phyloP scores from a whole-genome alignment of 2,329 filamentous ascomycete genomes.

The Geosmithia morbida region DNA sequence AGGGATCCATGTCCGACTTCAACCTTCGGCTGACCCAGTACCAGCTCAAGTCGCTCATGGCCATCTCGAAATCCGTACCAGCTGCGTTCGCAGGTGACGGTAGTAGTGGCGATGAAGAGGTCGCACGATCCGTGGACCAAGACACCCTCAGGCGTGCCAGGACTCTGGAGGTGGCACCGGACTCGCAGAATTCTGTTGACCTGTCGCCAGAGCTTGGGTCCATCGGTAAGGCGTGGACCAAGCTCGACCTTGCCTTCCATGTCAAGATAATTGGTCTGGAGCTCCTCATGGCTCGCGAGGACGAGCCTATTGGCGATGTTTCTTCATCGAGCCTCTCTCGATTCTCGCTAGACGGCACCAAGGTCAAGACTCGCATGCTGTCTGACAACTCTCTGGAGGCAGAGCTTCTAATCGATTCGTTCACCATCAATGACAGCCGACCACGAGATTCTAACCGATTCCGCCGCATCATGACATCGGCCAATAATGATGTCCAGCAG shows the following conservation, averaged over 20 bases:
- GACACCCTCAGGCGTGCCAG: constrained; percentile 32
- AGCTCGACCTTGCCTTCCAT: constrained; percentile 82
- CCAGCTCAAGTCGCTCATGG: constrained; percentile 79
- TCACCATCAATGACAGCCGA: constrained; percentile 90
- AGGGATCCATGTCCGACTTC: constrained; percentile 84
- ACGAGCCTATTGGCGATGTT: constrained; percentile 64
- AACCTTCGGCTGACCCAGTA: constrained; percentile 82
- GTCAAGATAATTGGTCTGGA: constrained; percentile 81
- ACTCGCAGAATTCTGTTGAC: constrained; percentile 31
- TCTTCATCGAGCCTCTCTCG: constrained; percentile 75
- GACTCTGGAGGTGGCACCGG: constrained; percentile 17
- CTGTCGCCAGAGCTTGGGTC: constrained; percentile 58
- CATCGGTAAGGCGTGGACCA: constrained; percentile 68
- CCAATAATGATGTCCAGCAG: constrained; percentile 89
- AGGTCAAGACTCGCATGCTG: constrained; percentile 82
- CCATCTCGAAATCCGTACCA: constrained; percentile 77
- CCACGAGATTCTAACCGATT: constrained; percentile 85
- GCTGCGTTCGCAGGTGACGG: constrained; percentile 59
- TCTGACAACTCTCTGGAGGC: constrained; percentile 85
- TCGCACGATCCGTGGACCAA: constrained; percentile 58
- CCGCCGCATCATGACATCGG: constrained; percentile 93
- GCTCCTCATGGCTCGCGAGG: constrained; percentile 61
- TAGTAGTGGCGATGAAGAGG: constrained; percentile 60
- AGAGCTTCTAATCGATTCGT: constrained; percentile 84
- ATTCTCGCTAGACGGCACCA: constrained; percentile 88